Base-by-base conservation (phyloP, 2,329 filamentous ascomycete species). In the Pyrenochaeta sp. region DNA sequence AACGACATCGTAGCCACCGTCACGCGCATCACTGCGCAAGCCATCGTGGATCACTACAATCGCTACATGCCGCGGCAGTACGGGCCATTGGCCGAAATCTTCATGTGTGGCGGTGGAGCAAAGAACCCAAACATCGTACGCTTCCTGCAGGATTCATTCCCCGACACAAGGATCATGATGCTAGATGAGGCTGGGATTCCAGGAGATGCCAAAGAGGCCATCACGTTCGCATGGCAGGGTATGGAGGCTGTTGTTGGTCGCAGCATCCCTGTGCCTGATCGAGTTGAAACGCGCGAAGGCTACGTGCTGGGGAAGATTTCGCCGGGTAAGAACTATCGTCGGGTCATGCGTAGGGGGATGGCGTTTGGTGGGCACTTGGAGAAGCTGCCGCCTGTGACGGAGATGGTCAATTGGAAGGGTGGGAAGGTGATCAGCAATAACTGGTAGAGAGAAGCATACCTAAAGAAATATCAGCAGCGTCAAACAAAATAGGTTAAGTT, bases 191-290 rank as follows among this genome's bases (percentile, higher is more conserved):
- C 82, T 1, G 83, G 83, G 7, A 78, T 87, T 30, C 82, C 83
- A 0, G 82, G 72, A 1, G 81, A 78, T 33, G 84, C 84, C 3
- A 87, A 86, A 69, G 84, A 87, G 68, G 83, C 83, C 10, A 78
- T 85, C 54, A 84, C 80, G 0, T 86, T 87, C 62, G 83, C 85
- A 3, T 85, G 81, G 83, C 83, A 85, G 69, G 83, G 79, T 2
- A 83, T 87, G 82, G 83, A 86, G 63, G 83, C 83, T 11, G 41
- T 66, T 10, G 44, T 56, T 11, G 54, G 54, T 7, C 77, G 84
- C 14, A 80, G 78, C 23, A 83, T 86, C 41, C 82, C 80, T 1
- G 81, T 87, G 7, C 83, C 83, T 1, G 74, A 73, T n/a, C 73
- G 80, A 7, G 83, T 85, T 2, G 83, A 86, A 72, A 84, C 82